phyloP scores from a whole-genome alignment of 495 filamentous ascomycete species.

The Lasiosphaeria ovina region DNA sequence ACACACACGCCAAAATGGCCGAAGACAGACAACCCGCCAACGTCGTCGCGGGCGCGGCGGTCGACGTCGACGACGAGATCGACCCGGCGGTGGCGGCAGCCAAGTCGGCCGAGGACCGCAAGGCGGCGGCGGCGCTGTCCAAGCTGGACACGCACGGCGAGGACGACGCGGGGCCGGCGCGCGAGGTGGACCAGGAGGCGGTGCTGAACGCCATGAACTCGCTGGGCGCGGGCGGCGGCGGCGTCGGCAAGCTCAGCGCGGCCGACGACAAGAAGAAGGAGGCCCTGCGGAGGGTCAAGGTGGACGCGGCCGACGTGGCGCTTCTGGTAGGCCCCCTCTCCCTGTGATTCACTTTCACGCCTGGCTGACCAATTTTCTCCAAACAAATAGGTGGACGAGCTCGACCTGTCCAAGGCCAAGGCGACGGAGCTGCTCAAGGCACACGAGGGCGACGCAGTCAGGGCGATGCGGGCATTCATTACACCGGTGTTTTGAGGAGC shows the following conservation, averaged over 20 bases:
- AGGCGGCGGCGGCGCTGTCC: slow-evolving; percentile 81
- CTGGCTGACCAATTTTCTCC: not conserved
- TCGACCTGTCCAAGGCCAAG: slow-evolving; percentile 75
- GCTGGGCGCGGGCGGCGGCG: slow-evolving; percentile 43
- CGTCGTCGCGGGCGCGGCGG: slow-evolving; percentile 58
- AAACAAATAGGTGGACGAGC: slow-evolving; percentile 66
- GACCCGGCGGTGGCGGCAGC: slow-evolving; percentile 52
- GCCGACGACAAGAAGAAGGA: slow-evolving; percentile 39
- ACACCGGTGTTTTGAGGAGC: slow-evolving; percentile 6
- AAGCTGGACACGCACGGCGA: slow-evolving; percentile 64
- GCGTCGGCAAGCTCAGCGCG: slow-evolving; percentile 19
- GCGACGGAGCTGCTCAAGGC: slow-evolving; percentile 79
- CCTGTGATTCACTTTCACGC: not conserved
- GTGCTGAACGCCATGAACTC: slow-evolving; percentile 79
- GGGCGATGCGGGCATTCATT: slow-evolving; percentile 63
- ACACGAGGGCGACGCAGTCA: slow-evolving; percentile 73
- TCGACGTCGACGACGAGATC: slow-evolving; percentile 58
- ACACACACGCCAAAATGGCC: slow-evolving; percentile 46
- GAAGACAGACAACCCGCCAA: slow-evolving; percentile 56
- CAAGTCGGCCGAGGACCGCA: slow-evolving; percentile 79
- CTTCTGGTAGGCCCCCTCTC: slow-evolving; percentile 32
- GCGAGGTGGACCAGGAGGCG: slow-evolving; percentile 76
- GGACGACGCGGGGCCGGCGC: slow-evolving; percentile 50
- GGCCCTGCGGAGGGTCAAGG: slow-evolving; percentile 48
- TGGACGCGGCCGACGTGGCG: slow-evolving; percentile 45